Conservation (phyloP, 192 early-diverging fungal species). For the Linnemannia schmuckeri region DNA sequence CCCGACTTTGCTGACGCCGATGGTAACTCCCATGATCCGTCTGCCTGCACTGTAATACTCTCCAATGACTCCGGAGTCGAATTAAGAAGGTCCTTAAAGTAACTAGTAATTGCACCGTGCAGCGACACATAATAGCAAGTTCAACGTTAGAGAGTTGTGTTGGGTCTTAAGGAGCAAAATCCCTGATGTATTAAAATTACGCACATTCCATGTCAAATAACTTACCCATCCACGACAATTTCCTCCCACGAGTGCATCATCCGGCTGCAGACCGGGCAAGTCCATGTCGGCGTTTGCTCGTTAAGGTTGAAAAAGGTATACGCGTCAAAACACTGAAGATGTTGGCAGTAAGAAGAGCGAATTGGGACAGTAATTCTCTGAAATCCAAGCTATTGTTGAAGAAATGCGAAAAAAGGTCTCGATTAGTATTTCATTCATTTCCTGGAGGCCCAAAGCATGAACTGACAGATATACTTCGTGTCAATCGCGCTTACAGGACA, state of each 20-base stretch:
- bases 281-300: slow-evolving; percentile 74
- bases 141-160: slow-evolving; percentile 46
- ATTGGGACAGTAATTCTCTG: slow-evolving; percentile 75
- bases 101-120: slow-evolving; percentile 26
- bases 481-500: slow-evolving; percentile 70
- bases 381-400: slow-evolving; percentile 62
- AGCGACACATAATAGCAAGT: not conserved
- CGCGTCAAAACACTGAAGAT: slow-evolving; percentile 90
- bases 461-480: not conserved
- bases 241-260: slow-evolving; percentile 66
- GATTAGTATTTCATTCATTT: not conserved
- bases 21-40: slow-evolving; percentile 57
- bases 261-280: slow-evolving; percentile 80
- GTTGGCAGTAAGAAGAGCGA: slow-evolving; percentile 73
- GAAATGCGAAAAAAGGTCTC: not conserved
- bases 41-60: slow-evolving; percentile 58
- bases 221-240: slow-evolving; percentile 78
- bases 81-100: slow-evolving; percentile 59
- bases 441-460: not conserved
- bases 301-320: slow-evolving; percentile 81
- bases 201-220: slow-evolving; percentile 48
- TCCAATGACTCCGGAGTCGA: slow-evolving; percentile 55
- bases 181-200: slow-evolving; percentile 42
- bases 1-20: slow-evolving; percentile 20
- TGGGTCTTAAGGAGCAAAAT: not conserved